Conservation (phyloP, 441 rosid species). For the Capsella rubella region DNA sequence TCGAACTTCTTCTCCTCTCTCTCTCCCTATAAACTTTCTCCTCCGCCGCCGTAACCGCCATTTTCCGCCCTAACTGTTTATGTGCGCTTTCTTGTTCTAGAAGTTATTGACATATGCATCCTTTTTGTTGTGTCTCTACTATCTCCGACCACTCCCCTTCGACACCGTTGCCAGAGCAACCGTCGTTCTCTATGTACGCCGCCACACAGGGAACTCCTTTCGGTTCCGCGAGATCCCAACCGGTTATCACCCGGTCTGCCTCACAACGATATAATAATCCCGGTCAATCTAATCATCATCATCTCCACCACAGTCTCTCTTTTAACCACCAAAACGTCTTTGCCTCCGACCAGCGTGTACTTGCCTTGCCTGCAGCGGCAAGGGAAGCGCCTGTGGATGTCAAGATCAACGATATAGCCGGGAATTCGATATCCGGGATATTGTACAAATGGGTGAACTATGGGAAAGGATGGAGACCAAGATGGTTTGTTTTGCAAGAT, state of each 20-base stretch:
- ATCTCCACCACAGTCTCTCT: slow-evolving; percentile 44
- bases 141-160: slow-evolving; percentile 59
- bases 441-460: slow-evolving; percentile 95
- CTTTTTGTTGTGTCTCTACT: slow-evolving; percentile 69
- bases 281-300: neutral
- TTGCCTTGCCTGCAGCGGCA: slow-evolving; percentile 41
- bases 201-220: slow-evolving; percentile 5
- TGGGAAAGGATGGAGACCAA: slow-evolving; percentile 96
- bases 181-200: slow-evolving; percentile 34
- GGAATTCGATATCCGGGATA: slow-evolving; percentile 84
- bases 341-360: neutral
- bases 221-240: slow-evolving; percentile 52
- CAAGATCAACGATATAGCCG: slow-evolving; percentile 81
- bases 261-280: slow-evolving; percentile 41
- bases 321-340: slow-evolving; percentile 37
- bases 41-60: slow-evolving; percentile 18
- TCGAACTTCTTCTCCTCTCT: slow-evolving; percentile 9
- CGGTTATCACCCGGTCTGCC: slow-evolving; percentile 47
- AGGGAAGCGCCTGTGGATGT: slow-evolving; percentile 67
- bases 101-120: slow-evolving; percentile 50
- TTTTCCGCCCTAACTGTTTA: neutral
- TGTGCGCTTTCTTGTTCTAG: neutral
- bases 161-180: slow-evolving; percentile 39
- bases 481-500: slow-evolving; percentile 84
- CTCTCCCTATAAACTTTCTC: neutral